Conservation (phyloP, 805 yeast species). For the Ogataea chonburiensis region DNA sequence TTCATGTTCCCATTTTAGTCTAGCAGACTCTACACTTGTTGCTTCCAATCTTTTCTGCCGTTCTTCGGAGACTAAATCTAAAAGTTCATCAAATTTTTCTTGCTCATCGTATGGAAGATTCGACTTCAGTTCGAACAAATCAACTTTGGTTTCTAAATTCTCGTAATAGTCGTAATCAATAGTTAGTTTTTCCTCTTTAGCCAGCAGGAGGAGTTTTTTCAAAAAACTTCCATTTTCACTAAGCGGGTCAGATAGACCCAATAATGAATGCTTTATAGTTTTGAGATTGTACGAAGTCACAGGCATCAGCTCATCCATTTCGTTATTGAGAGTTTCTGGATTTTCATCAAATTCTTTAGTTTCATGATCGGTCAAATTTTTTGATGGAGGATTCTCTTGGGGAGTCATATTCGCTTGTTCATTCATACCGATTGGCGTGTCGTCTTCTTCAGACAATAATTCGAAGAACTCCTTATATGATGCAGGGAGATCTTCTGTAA, state of each 20-base stretch:
- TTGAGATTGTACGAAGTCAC: conserved; percentile 79
- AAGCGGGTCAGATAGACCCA: conserved; percentile 42
- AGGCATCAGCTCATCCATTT: conserved; percentile 51
- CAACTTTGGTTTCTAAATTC: conserved; percentile 24
- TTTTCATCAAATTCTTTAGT: background rate
- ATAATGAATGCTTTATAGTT: conserved; percentile 71
- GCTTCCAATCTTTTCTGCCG: conserved; percentile 78
- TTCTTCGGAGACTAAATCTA: conserved; percentile 68
- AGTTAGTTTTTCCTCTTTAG: conserved; percentile 24
- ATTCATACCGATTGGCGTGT: no score
- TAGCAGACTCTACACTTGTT: conserved; percentile 80
- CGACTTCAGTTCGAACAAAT: conserved; percentile 68
- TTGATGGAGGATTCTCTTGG: no score
- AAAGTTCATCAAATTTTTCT: conserved; percentile 57
- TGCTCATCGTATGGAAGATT: conserved; percentile 48
- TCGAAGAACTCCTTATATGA: conserved; percentile 27
- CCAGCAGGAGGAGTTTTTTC: conserved; percentile 19
- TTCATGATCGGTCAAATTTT: no score
- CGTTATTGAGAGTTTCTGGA: conserved; percentile 45
- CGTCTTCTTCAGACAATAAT: conserved; percentile 5
- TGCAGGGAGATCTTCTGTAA: conserved; percentile 26
- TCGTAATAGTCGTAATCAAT: conserved; percentile 20
- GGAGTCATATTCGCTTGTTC: no score
- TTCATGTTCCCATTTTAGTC: conserved; percentile 83
- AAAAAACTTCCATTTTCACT: conserved; percentile 26